These are phyloP conservation scores for Mitragyna speciosa DNA, from an alignment of 257 asterid species.

Conservation along the genomic window DNA sequence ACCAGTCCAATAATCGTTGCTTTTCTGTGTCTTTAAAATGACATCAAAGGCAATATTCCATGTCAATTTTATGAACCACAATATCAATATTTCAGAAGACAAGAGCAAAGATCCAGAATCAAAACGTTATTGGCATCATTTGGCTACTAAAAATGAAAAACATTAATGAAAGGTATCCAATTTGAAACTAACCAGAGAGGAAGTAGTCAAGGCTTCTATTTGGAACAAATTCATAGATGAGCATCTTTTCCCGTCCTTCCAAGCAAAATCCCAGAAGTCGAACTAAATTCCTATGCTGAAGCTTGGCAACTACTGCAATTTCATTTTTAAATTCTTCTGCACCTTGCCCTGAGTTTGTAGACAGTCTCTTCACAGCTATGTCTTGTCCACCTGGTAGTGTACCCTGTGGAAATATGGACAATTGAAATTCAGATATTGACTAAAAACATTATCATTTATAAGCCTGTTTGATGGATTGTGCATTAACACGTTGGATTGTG, in stretches of 20 bases:
- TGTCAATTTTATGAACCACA: background rate
- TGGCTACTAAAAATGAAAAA: no score
- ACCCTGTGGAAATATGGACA: slow-evolving; percentile 13
- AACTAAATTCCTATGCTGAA: slow-evolving; percentile 31
- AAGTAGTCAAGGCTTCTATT: no score
- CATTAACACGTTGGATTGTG: no score
- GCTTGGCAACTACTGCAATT: slow-evolving; percentile 25
- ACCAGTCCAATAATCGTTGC: slow-evolving; percentile 22
- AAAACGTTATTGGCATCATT: no score
- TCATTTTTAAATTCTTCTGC: background rate
- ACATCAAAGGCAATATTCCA: background rate
- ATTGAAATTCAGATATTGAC: no score
- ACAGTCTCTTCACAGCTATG: slow-evolving; percentile 31
- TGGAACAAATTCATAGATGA: slow-evolving; percentile 29
- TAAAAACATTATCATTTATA: no score
- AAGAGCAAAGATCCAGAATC: no score
- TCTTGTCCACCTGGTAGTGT: slow-evolving; percentile 13
- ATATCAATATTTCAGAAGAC: no score
- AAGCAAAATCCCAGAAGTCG: slow-evolving; percentile 32
- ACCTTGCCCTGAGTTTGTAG: slow-evolving; percentile 24
- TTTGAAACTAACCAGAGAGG: no score
- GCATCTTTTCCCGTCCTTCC: slow-evolving; percentile 29
- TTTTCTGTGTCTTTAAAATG: slow-evolving; percentile 15
- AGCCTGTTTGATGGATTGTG: no score
- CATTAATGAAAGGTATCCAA: no score